Conservation (phyloP, 2,329 filamentous ascomycete species). For the Alternaria dauci region DNA sequence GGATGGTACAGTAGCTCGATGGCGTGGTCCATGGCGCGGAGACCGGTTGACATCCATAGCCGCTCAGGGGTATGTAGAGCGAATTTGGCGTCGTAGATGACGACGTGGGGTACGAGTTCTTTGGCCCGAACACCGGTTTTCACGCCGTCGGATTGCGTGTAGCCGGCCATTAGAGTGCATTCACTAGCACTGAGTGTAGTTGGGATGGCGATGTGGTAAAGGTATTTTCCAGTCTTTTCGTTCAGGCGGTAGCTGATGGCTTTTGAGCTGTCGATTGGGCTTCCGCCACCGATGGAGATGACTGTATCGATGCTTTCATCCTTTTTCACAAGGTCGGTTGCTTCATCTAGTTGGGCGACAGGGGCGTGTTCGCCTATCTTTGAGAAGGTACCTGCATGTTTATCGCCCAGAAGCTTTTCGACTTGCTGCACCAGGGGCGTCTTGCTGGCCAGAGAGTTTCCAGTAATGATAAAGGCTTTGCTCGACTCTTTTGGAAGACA, state of each 20-base stretch:
- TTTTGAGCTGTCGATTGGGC: conserved; percentile 61
- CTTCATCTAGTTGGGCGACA: conserved; percentile 62
- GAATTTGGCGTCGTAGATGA: conserved; percentile 64
- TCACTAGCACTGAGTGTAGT: conserved; percentile 61
- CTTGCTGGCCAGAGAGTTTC: conserved; percentile 62
- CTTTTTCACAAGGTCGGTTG: conserved; percentile 57
- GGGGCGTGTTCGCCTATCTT: conserved; percentile 66
- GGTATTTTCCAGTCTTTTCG: conserved; percentile 44
- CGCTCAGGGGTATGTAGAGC: conserved; percentile 60
- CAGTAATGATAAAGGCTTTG: conserved; percentile 67
- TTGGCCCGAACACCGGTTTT: conserved; percentile 59
- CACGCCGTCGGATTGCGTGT: conserved; percentile 58
- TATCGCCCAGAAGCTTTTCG: conserved; percentile 57
- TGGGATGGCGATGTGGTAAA: conserved; percentile 52
- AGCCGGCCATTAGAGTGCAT: conserved; percentile 62
- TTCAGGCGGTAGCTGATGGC: conserved; percentile 49
- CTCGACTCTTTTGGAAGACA: conserved; percentile 56
- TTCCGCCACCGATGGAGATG: conserved; percentile 64
- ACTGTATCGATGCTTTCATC: conserved; percentile 62
- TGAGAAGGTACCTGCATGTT: conserved; percentile 63
- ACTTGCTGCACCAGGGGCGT: conserved; percentile 62
- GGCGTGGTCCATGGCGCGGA: conserved; percentile 65
- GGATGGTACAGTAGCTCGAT: conserved; percentile 64
- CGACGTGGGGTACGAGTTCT: conserved; percentile 56
- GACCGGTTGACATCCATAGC: conserved; percentile 61